Conservation (phyloP, 345 rosid species). For the Hevea brasiliensis region DNA sequence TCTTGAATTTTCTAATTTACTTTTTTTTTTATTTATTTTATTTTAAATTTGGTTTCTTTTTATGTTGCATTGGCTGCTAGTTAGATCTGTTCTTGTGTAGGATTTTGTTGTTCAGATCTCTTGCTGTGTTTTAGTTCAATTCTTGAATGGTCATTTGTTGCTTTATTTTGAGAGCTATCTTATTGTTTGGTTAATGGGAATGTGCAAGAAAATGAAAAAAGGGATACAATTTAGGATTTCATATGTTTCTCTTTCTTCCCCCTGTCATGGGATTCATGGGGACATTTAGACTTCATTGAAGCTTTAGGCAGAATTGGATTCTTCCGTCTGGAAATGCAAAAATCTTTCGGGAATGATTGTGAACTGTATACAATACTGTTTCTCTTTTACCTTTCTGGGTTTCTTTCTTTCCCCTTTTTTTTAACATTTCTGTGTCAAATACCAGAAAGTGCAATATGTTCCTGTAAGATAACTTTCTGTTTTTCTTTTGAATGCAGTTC, state of each 20-base stretch:
- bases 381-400: not conserved
- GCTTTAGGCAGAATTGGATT: not conserved
- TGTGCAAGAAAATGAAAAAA: constrained; percentile 14
- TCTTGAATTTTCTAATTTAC: constrained; percentile 14
- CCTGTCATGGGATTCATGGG: not conserved
- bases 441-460: not conserved
- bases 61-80: not conserved
- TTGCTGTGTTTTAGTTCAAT: not conserved
- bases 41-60: not conserved
- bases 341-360: not conserved
- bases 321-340: not conserved
- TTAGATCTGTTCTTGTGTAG: constrained; percentile 23
- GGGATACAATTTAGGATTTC: not conserved
- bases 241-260: not conserved
- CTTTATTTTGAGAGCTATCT: not conserved
- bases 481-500: constrained; percentile 46
- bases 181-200: constrained; percentile 25
- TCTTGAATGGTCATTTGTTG: not conserved
- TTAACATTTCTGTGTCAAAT: not conserved
- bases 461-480: not conserved
- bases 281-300: not conserved
- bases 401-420: too few species aligned
- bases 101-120: not conserved
- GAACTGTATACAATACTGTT: not conserved
- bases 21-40: not conserved